Evolutionary conservation across 108 stramenopile genomes (phyloP).

Genomic region (Nitzschia sp.): DNA sequence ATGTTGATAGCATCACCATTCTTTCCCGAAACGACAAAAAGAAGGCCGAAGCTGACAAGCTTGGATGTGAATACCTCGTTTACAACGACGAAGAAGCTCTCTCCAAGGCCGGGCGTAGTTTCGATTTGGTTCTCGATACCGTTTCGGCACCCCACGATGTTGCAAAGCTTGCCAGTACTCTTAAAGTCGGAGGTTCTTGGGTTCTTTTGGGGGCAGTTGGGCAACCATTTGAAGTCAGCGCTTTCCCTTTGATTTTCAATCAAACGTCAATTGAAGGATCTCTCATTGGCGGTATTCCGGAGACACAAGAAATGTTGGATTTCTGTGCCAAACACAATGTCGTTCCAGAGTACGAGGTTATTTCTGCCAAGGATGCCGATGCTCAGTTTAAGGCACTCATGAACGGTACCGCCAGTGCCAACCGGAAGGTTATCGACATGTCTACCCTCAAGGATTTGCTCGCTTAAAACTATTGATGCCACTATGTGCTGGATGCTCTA

Average conservation of each 20-base stretch:
- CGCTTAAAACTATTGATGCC: no score
- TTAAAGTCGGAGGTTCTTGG: constrained; percentile 36
- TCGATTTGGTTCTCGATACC: constrained; percentile 57
- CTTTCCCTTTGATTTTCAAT: constrained; percentile 26
- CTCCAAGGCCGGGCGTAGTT: constrained; percentile 26
- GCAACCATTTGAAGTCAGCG: constrained; percentile 20
- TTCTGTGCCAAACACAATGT: constrained; percentile 55
- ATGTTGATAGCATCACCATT: constrained; percentile 33
- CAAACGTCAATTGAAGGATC: constrained; percentile 28
- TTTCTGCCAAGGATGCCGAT: constrained; percentile 21
- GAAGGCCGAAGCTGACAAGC: constrained; percentile 32
- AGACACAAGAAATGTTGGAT: constrained; percentile 60
- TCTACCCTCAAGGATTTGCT: constrained; percentile 6
- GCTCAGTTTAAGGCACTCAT: constrained; percentile 19
- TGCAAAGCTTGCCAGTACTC: constrained; percentile 20
- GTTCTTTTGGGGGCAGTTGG: constrained; percentile 37
- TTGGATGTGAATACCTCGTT: constrained; percentile 42
- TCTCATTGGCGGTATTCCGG: constrained; percentile 54
- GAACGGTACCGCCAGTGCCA: constrained; percentile 4
- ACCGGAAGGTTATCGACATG: constrained; percentile 20
- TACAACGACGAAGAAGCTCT: constrained; percentile 38
- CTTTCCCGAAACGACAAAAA: constrained; percentile 51
- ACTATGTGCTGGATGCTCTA: no score
- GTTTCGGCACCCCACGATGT: constrained; percentile 42
- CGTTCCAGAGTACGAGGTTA: constrained; percentile 43